A percentile compares a stretch with the other conserved stretches of the same genome.
phyloP scores from a whole-genome alignment of 129 eudicot genomes.

The Lactuca saligna region DNA sequence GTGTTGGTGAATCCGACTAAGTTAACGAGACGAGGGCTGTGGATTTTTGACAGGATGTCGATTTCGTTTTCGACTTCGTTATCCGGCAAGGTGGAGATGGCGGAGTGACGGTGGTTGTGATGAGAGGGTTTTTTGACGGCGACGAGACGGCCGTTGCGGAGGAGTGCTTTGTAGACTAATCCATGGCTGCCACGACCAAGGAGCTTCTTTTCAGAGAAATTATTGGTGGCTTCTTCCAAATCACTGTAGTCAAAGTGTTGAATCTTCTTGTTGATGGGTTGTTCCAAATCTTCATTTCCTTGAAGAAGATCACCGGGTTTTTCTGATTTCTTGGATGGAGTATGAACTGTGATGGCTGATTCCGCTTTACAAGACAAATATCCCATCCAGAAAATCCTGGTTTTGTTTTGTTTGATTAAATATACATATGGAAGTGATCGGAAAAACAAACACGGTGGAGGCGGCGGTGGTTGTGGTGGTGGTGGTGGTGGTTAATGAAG shows the following conservation, averaged over 20 bases:
- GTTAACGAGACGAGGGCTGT: constrained; percentile 77
- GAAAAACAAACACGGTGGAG: neutral
- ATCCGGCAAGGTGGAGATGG: constrained; percentile 27
- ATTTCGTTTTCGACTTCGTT: constrained; percentile 81
- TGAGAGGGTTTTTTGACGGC: constrained; percentile 78
- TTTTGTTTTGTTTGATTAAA: neutral
- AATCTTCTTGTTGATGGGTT: constrained; percentile 40
- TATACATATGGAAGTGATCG: constrained; percentile 2
- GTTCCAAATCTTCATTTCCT: neutral
- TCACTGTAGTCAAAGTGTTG: constrained; percentile 70
- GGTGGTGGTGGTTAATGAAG: neutral
- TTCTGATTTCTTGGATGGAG: constrained; percentile 30
- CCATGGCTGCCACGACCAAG: constrained; percentile 96
- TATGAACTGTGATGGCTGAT: constrained; percentile 52
- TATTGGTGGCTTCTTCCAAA: constrained; percentile 71
- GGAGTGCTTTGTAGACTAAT: constrained; percentile 81
- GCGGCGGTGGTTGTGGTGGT: neutral
- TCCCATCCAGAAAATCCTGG: constrained; percentile 43
- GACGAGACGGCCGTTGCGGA: constrained; percentile 72
- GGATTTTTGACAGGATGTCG: constrained; percentile 57
- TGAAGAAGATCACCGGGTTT: constrained; percentile 15
- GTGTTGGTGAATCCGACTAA: constrained; percentile 65
- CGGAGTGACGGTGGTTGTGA: constrained; percentile 21
- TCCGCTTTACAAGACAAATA: constrained; percentile 74
- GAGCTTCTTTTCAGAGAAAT: constrained; percentile 73